phyloP scores from a whole-genome alignment of 2,329 filamentous ascomycete genomes.

The Penicillium occitanis region DNA sequence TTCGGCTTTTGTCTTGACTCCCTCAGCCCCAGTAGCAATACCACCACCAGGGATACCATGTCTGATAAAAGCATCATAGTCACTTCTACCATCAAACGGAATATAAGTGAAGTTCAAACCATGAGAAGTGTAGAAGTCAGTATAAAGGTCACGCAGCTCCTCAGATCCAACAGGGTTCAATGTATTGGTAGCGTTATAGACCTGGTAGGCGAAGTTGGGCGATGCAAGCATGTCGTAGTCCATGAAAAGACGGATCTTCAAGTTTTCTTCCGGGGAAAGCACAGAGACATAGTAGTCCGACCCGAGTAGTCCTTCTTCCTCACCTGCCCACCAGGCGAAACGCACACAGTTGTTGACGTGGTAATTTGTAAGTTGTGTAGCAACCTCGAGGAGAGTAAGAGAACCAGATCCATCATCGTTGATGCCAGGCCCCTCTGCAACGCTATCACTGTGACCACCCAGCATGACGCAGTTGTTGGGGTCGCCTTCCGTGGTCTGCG shows the following conservation, averaged over 20 bases:
- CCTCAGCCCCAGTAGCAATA: conserved; percentile 75
- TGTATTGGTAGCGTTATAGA: conserved; percentile 59
- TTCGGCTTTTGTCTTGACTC: conserved; percentile 69
- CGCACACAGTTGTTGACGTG: conserved; percentile 68
- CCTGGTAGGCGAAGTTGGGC: conserved; percentile 58
- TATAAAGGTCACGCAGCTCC: conserved; percentile 66
- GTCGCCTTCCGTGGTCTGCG: conserved; percentile 59
- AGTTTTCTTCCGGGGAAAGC: conserved; percentile 50
- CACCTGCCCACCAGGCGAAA: conserved; percentile 65
- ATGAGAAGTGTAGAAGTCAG: conserved; percentile 63
- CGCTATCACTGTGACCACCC: conserved; percentile 62
- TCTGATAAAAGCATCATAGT: conserved; percentile 75
- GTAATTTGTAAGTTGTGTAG: conserved; percentile 66
- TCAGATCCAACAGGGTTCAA: conserved; percentile 63
- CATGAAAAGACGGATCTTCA: conserved; percentile 65
- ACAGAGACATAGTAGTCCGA: conserved; percentile 57
- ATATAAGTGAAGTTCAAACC: conserved; percentile 68
- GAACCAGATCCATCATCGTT: conserved; percentile 75
- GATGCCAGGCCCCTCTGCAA: conserved; percentile 65
- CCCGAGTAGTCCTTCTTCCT: conserved; percentile 64
- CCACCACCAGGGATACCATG: conserved; percentile 72
- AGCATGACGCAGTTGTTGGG: conserved; percentile 59
- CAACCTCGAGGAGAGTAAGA: conserved; percentile 59
- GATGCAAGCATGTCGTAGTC: conserved; percentile 72
- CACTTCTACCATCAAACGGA: conserved; percentile 74